Base-by-base conservation (phyloP, 176 grass and related monocot species). In the Neostapfia colusana region DNA sequence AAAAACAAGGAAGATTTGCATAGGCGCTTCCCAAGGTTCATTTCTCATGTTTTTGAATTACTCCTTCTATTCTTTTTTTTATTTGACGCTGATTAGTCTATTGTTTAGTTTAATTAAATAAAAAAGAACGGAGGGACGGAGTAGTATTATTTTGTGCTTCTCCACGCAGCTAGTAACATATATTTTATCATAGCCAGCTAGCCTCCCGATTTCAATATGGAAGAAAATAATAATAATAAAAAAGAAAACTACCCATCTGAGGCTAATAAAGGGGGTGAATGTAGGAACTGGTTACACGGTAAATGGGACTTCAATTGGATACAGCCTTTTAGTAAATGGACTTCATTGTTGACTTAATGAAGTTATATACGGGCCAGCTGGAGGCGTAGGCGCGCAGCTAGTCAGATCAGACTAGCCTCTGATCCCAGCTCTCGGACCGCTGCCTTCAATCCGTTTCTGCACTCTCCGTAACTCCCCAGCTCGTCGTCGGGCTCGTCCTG, bases 301-400 rank as follows among this genome's bases (percentile, higher is more conserved):
- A 41, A 80, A 80, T 70, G 77, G 26, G 49, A 60, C 53, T 23
- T 80, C 3, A 80, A 80, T 80, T 80, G 53, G 53, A 58, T 12
- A 80, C 66, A 80, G 51, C 66, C 39, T 70, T 70, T 70, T 12
- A 80, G 66, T 80, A 70, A 70, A 80, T 80, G 66, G 66, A 18
- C 78, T 70, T 70, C 59, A 80, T 55, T 80, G 39, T 70, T 70
- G 8, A 16, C 26, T 80, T 80, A 70, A 80, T 80, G 66, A 70
- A 70, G 59, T 58, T 44, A 70, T 21, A 80, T 70, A 80, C 65
- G 39, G 66, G 65, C 53, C 65, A 80, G 77, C 65, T 80, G 41
- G 66, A 31, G 13, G 17, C 25, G 78, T 66, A 25, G 43, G 1
- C 0, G 1, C 0, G 17, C 49, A n/a, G 17, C 46, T 49, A 49